Conservation (phyloP, 202 grass and related monocot species). For the Saccharum hybrid region DNA sequence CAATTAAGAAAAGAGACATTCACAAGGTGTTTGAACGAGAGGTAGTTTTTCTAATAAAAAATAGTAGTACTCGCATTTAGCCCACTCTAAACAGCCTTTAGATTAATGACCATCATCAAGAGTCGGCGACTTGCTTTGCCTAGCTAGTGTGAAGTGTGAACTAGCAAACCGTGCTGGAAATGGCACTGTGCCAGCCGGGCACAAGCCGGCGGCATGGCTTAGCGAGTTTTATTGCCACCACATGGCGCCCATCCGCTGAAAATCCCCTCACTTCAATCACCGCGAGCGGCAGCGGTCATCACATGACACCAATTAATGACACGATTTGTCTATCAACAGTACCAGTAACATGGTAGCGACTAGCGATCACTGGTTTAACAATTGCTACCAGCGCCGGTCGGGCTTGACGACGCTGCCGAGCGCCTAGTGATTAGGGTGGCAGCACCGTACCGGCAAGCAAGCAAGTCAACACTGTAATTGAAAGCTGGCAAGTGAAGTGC, state of each 20-base stretch:
- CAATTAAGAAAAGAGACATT: neutral
- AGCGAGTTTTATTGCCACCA: conserved; percentile 43
- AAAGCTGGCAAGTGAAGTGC: neutral
- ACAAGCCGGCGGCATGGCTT: neutral
- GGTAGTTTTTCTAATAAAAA: neutral
- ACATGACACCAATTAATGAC: conserved; percentile 46
- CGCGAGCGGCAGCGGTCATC: neutral
- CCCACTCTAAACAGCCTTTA: neutral
- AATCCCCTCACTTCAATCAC: neutral
- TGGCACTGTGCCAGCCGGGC: neutral
- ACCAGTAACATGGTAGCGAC: neutral
- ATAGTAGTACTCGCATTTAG: neutral
- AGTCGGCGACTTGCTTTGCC: neutral
- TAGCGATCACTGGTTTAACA: conserved; percentile 10
- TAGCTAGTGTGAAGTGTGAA: neutral
- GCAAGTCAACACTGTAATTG: conserved; percentile 32
- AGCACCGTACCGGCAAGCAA: neutral
- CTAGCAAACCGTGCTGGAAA: neutral
- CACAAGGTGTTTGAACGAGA: neutral
- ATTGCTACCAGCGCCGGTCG: neutral
- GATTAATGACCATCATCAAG: neutral
- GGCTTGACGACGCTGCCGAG: neutral
- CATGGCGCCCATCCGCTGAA: conserved; percentile 23
- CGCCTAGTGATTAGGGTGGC: conserved; percentile 2
- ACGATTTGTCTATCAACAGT: conserved; percentile 37